phyloP scores from a whole-genome alignment of 495 filamentous ascomycete genomes.

The Thermochaetoides thermophila region DNA sequence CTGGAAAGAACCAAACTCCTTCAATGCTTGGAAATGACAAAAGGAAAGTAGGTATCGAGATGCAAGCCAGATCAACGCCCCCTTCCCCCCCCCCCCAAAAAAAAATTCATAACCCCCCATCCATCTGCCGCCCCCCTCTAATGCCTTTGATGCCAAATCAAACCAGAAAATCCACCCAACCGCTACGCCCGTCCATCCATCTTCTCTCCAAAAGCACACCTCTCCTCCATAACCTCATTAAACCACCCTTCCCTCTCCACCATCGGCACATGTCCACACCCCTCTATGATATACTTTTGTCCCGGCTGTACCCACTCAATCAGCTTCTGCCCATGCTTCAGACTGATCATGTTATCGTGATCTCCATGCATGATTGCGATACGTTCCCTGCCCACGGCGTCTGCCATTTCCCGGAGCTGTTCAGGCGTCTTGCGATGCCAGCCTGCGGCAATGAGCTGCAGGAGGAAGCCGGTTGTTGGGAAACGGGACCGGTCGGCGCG shows the following conservation, averaged over 20 bases:
- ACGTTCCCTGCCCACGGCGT: conserved; percentile 51
- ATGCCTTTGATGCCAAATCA: too few relatives aligned
- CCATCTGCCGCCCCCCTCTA: too few relatives aligned
- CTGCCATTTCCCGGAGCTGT: conserved; percentile 48
- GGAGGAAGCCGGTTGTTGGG: conserved; percentile 49
- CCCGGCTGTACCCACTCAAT: conserved; percentile 38
- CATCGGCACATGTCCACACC: conserved; percentile 51
- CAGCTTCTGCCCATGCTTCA: conserved; percentile 46
- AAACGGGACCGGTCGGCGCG: conserved; percentile 39
- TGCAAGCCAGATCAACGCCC: too few relatives aligned
- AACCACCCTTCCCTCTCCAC: conserved; percentile 50
- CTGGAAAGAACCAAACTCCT: too few relatives aligned
- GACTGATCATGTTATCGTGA: conserved; percentile 57
- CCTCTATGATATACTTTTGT: conserved; percentile 40
- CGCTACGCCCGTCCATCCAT: conserved; percentile 16
- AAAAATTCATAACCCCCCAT: too few relatives aligned
- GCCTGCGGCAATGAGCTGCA: conserved; percentile 62
- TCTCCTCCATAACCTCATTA: conserved; percentile 39
- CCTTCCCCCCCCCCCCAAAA: too few relatives aligned
- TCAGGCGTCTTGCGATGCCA: conserved; percentile 59
- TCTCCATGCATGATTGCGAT: conserved; percentile 65
- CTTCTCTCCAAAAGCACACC: conserved; percentile 25
- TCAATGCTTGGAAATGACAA: too few relatives aligned
- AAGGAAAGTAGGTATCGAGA: too few relatives aligned
- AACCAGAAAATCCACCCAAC: too few relatives aligned